A percentile compares a stretch with the other conserved stretches of the same genome.
Evolutionary conservation across 2,329 filamentous ascomycete species (phyloP).

Genomic region (Colletotrichum siamense): DNA sequence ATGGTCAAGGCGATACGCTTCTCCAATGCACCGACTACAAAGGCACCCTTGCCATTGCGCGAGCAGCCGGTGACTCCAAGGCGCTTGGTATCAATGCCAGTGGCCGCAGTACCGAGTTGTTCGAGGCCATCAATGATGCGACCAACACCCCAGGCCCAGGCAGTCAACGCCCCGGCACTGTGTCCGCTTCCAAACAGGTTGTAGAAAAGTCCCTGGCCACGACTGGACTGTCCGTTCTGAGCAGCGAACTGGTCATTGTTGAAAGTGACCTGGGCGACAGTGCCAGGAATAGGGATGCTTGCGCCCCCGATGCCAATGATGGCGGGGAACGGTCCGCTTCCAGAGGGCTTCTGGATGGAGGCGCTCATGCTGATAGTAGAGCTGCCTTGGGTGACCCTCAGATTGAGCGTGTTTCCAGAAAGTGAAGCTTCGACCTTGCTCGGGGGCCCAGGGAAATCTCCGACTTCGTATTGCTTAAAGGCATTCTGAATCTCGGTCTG

Average conservation of each 20-base stretch:
- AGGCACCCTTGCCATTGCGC: slow-evolving; percentile 68
- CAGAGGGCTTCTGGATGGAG: slow-evolving; percentile 45
- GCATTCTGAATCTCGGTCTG: slow-evolving; percentile 51
- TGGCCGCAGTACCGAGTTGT: slow-evolving; percentile 46
- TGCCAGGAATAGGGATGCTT: slow-evolving; percentile 59
- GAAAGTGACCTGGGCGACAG: slow-evolving; percentile 63
- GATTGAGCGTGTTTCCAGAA: slow-evolving; percentile 45
- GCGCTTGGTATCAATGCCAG: slow-evolving; percentile 53
- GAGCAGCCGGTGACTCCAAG: slow-evolving; percentile 68
- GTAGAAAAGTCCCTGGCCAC: slow-evolving; percentile 65
- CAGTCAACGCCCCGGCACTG: slow-evolving; percentile 62
- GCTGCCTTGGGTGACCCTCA: slow-evolving; percentile 49
- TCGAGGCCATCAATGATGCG: slow-evolving; percentile 66
- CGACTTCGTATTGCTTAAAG: slow-evolving; percentile 57
- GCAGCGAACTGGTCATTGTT: slow-evolving; percentile 62
- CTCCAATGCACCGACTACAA: slow-evolving; percentile 65
- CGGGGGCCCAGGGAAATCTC: slow-evolving; percentile 50
- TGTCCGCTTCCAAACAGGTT: slow-evolving; percentile 60
- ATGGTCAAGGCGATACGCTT: slow-evolving; percentile 64
- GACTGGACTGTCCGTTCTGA: slow-evolving; percentile 50
- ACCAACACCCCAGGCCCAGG: slow-evolving; percentile 69
- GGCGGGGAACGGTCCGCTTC: slow-evolving; percentile 55
- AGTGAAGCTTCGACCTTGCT: slow-evolving; percentile 50
- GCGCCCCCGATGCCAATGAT: slow-evolving; percentile 62
- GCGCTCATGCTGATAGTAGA: slow-evolving; percentile 51